A percentile compares a stretch with the other conserved stretches of the same genome.
These are phyloP conservation scores for Hymenoscyphus albidus DNA, from an alignment of 2,329 filamentous ascomycete species.

Conservation along the genomic window DNA sequence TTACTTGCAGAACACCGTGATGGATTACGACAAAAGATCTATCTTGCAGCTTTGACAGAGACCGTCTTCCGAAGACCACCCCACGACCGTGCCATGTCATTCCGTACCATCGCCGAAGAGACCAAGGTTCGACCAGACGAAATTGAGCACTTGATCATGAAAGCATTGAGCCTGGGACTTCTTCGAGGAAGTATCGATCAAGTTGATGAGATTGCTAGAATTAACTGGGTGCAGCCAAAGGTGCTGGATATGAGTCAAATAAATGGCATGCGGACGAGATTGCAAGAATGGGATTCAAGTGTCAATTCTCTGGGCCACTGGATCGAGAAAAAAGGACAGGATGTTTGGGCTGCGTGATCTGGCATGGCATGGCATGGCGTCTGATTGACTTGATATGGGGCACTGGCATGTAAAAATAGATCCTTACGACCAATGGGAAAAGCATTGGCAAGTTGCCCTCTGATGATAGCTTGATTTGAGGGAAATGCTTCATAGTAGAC, in stretches of 20 bases:
- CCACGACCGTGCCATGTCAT: slow-evolving; percentile 92
- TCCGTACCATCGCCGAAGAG: slow-evolving; percentile 81
- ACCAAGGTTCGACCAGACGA: slow-evolving; percentile 88
- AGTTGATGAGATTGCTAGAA: slow-evolving; percentile 87
- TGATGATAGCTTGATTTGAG: not conserved
- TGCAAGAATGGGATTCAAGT: slow-evolving; percentile 93
- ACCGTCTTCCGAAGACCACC: slow-evolving; percentile 93
- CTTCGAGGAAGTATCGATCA: slow-evolving; percentile 93
- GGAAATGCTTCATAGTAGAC: not conserved
- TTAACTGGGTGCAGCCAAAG: slow-evolving; percentile 99
- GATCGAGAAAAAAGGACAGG: slow-evolving; percentile 91
- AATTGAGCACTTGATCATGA: slow-evolving; percentile 98
- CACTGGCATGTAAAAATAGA: slow-evolving; percentile 33
- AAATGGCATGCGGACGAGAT: slow-evolving; percentile 78
- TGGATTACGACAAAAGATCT: slow-evolving; percentile 96
- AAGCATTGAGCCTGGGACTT: slow-evolving; percentile 90
- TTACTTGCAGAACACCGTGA: slow-evolving; percentile 75
- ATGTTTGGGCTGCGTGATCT: slow-evolving; percentile 83
- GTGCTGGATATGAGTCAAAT: slow-evolving; percentile 95
- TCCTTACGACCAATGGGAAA: slow-evolving; percentile 22
- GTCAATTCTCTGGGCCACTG: slow-evolving; percentile 95
- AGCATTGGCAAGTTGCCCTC: slow-evolving; percentile 12
- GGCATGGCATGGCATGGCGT: slow-evolving; percentile 28
- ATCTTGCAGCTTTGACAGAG: slow-evolving; percentile 91
- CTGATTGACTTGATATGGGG: slow-evolving; percentile 20